Conservation (phyloP, 163 green algal species). For the Scenedesmus sp. region DNA sequence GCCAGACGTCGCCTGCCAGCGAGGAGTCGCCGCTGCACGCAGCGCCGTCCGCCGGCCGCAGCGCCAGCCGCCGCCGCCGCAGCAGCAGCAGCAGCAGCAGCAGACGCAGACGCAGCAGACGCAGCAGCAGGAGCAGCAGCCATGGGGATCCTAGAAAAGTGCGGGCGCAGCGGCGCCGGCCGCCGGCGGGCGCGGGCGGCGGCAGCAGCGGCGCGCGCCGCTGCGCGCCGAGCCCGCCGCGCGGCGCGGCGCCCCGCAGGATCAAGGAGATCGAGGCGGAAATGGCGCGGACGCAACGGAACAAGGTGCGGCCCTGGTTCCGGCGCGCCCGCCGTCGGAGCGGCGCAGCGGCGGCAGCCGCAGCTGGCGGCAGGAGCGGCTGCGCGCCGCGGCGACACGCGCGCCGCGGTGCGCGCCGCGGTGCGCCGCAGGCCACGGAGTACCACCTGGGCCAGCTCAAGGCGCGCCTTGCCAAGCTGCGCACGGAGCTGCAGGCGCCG, state of each 20-base stretch:
- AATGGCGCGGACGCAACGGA: slow-evolving; percentile 98
- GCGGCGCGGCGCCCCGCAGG: slow-evolving; percentile 34
- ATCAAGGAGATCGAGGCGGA: slow-evolving; percentile 98
- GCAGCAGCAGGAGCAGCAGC: not conserved
- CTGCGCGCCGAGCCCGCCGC: not conserved
- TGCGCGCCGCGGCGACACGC: not conserved
- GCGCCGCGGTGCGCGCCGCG: not conserved
- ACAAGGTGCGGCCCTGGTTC: slow-evolving; percentile 76
- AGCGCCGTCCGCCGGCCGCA: not conserved
- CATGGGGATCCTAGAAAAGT: slow-evolving; percentile 96
- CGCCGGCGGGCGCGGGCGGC: not conserved
- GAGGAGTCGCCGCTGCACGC: not conserved
- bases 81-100: not conserved
- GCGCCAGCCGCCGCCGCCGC: not conserved
- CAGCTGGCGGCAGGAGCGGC: no score
- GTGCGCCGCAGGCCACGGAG: slow-evolving; percentile 80
- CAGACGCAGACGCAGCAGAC: not conserved
- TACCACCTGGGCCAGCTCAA: slow-evolving; percentile 98
- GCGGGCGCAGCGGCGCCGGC: slow-evolving; percentile 3
- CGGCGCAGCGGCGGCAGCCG: not conserved
- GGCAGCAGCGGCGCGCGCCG: not conserved
- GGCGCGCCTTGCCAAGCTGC: slow-evolving; percentile 92
- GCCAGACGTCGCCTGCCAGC: not conserved
- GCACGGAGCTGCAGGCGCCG: slow-evolving; percentile 94
- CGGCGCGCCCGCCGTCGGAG: not conserved